phyloP scores from a whole-genome alignment of 495 filamentous ascomycete genomes.

The Penicillium waksmanii region DNA sequence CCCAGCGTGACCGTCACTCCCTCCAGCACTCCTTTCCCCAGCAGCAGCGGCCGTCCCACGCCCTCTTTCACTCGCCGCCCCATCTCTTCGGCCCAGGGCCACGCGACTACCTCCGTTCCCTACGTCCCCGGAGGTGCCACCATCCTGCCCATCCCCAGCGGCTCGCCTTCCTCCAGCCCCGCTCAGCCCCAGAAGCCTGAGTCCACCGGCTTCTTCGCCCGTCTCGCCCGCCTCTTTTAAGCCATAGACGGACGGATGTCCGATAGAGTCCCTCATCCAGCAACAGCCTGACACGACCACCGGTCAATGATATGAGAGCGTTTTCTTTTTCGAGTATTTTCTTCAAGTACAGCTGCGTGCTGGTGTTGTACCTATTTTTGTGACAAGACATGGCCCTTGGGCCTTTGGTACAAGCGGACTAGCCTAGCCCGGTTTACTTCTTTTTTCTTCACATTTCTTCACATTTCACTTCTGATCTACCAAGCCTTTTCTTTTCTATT shows the following conservation, averaged over 20 bases:
- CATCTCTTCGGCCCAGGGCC: conserved; percentile 11
- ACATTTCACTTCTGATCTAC: conserved; percentile 24
- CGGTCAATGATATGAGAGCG: conserved; percentile 23
- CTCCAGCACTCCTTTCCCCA: conserved; percentile 23
- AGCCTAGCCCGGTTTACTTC: background rate
- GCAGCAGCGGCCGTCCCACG: conserved; percentile 29
- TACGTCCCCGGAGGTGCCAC: conserved; percentile 11
- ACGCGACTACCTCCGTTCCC: conserved; percentile 13
- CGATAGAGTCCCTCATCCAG: conserved; percentile 18
- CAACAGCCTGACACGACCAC: conserved; percentile 10
- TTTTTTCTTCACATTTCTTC: conserved; percentile 27
- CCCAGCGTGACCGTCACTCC: conserved; percentile 36
- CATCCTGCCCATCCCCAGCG: conserved; percentile 29
- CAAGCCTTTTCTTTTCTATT: conserved; percentile 8
- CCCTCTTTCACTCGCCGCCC: conserved; percentile 42
- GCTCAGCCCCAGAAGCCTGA: conserved; percentile 25
- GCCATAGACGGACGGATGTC: background rate
- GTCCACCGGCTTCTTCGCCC: conserved; percentile 35
- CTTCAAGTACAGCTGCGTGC: conserved; percentile 29
- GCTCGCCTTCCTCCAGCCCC: conserved; percentile 16
- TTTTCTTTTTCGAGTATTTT: conserved; percentile 19
- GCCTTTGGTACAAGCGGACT: conserved; percentile 20
- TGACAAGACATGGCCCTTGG: background rate
- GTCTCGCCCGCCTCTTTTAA: conserved; percentile 27
- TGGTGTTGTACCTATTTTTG: conserved; percentile 35